These are phyloP conservation scores for Rhinocladiella mackenziei DNA, from an alignment of 2,329 filamentous ascomycete genomes.

Conservation along the genomic window DNA sequence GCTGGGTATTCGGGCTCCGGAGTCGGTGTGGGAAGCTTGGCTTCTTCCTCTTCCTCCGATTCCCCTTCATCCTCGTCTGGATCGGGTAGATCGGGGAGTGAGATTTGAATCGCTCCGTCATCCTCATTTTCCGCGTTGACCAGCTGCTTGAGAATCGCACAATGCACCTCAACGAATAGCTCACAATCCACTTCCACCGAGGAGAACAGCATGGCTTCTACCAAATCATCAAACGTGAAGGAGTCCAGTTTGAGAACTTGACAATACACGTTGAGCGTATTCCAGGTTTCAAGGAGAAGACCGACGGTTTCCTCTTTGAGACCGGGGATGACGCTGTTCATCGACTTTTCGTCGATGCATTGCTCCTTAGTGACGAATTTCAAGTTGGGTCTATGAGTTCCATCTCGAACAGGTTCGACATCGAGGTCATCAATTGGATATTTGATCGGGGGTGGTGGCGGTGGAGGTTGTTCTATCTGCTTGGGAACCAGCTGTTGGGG, in stretches of 20 bases:
- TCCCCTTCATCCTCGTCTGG: conserved; percentile 66
- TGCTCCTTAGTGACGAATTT: conserved; percentile 65
- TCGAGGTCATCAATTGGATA: conserved; percentile 95
- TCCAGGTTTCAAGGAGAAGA: conserved; percentile 83
- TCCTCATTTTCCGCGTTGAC: conserved; percentile 67
- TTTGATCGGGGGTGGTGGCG: conserved; percentile 73
- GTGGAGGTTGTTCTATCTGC: conserved; percentile 43
- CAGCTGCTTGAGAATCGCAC: conserved; percentile 80
- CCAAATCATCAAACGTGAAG: conserved; percentile 94
- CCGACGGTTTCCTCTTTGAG: conserved; percentile 84
- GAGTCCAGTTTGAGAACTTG: conserved; percentile 92
- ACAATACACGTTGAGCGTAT: conserved; percentile 96
- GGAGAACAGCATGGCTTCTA: conserved; percentile 77
- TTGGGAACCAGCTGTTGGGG: conserved; percentile 9
- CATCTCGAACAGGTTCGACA: conserved; percentile 63
- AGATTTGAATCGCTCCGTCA: conserved; percentile 73
- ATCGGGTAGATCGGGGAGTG: conserved; percentile 69
- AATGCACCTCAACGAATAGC: conserved; percentile 85
- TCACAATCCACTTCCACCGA: conserved; percentile 73
- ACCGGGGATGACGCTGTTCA: conserved; percentile 47
- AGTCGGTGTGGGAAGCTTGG: conserved; percentile 52
- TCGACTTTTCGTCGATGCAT: conserved; percentile 50
- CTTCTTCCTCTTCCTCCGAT: conserved; percentile 56
- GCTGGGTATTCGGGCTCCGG: conserved; percentile 69
- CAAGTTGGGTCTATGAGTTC: conserved; percentile 65